Evolutionary conservation across 2,329 filamentous ascomycete genomes (phyloP), one percentile per base, ranked within the genome.

Genomic region (Ascosphaera pollenicola): DNA sequence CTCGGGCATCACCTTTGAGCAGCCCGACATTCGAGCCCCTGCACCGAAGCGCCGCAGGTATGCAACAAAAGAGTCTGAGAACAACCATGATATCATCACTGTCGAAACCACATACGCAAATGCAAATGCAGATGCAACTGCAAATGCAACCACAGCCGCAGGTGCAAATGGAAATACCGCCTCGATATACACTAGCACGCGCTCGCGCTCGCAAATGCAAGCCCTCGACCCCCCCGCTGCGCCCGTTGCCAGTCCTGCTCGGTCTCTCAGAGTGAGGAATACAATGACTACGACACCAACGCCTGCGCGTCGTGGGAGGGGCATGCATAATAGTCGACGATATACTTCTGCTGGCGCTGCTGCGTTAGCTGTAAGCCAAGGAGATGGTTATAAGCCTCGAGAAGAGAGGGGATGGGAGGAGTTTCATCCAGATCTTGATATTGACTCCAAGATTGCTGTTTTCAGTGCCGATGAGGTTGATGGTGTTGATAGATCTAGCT

Each of bases 321-420:
- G 60, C 30, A 60, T 57, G 46, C 58, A 51, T 39, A 55, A 57
- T 43, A 54, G 49, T 38, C 65, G 67, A 49, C 71, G 80, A 46
- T 91, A 80, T 58, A 83, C 78, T 49, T 87, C 81, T 36, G 83
- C 72, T 21, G 61, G 78, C n/a, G 83, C 87, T 10, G 84, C 84
- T 19, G 81, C 85, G 17, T 82, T 85, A 38, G 84, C 83, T 4
- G 78, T 89, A 42, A 81, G 83, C 48, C 84, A 93, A 53, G 85
- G 75, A 50, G 89, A 95, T 62, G 85, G 87, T 38, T 95, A 95
- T 60, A 98, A 98, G 56, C 89, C 89, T 24, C 71, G 89, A 51
- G 89, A 98, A 60, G 89, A 98, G 62, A 75, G 87, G 45, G 82
- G 83, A 39, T 98, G 87, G 84, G 85, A 94, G 52, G 89, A 98